Conservation (phyloP, 306 rosid genomes). For the Hippophae gyantsensis region DNA sequence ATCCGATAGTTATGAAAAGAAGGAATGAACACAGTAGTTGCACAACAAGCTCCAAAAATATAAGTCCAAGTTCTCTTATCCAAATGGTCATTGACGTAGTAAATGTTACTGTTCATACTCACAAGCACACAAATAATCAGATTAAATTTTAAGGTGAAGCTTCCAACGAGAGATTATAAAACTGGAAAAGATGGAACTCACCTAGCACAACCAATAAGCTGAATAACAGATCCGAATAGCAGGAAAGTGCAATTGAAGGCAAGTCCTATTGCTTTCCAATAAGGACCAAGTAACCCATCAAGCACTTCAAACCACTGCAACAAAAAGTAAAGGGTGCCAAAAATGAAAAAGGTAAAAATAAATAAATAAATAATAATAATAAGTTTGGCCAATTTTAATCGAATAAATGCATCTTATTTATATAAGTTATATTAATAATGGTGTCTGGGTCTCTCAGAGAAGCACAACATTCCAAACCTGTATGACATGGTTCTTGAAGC, state of each 20-base stretch:
- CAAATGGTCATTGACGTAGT: conserved; percentile 78
- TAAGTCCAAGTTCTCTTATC: conserved; percentile 98
- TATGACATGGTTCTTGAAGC: conserved; percentile 90
- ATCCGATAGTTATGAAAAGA: conserved; percentile 95
- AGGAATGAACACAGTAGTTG: conserved; percentile 92
- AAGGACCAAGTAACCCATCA: conserved; percentile 85
- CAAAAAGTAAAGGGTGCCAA: neutral
- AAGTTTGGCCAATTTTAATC: too few relatives aligned
- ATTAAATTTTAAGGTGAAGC: neutral
- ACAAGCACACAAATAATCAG: too few relatives aligned
- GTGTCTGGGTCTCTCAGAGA: too few relatives aligned
- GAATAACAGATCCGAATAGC: conserved; percentile 93
- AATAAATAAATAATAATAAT: too few relatives aligned
- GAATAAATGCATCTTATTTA: too few relatives aligned
- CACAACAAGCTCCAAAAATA: conserved; percentile 97
- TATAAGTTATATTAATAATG: too few relatives aligned
- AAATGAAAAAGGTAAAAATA: too few relatives aligned
- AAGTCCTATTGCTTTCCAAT: conserved; percentile 87
- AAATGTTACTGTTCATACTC: conserved; percentile 56
- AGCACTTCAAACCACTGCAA: conserved; percentile 98
- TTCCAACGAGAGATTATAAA: neutral
- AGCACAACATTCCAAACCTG: conserved; percentile 38
- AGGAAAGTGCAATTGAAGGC: conserved; percentile 98
- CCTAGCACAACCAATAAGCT: conserved; percentile 99
- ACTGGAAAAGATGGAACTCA: conserved; percentile 9